Evolutionary conservation across 352 stramenopile genomes (phyloP), one percentile per base, ranked within the genome.

Genomic region (Phytopythium helicoides): DNA sequence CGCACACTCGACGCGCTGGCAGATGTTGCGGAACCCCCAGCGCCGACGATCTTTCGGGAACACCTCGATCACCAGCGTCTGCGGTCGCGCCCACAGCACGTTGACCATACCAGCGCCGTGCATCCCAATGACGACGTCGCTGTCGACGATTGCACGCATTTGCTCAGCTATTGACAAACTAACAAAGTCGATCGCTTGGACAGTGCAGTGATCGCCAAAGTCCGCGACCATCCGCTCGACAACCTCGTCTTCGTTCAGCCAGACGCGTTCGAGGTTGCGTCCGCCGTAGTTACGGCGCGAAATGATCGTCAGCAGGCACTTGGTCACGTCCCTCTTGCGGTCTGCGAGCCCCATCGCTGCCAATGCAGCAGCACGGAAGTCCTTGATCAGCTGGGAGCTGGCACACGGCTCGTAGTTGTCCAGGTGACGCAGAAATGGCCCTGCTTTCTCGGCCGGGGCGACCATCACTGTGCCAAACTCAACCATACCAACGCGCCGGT

Each of bases 41-140:
- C n/a, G n/a, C n/a, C n/a, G n/a, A n/a, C n/a, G n/a, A n/a, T n/a
- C n/a, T 80, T 71, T 72, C 0, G 80, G 82, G 46, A 93, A 93
- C 52, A 93, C 89, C 58, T 93, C 80, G 16, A 91, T 14, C 10
- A 93, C 57, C 3, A 66, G 64, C 19, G 75, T 86, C 50, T 54
- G 56, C 0, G 76, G 76, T 3, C 71, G 62, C 15, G 75, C 50
- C 75, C 80, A 93, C 1, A 90, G 21, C 0, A 91, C 68, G 51
- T 93, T 93, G 2, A 88, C 77, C 45, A 93, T 74, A 25, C 82
- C 80, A n/a, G 82, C 82, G 44, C 82, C 83, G 50, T 93, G 83
- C 83, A 91, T 93, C 9, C 80, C 71, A 46, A 93, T 79, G 21
- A 93, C 73, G 25, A 93, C 70, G 50, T 90, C 80, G 40, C 78